These are phyloP conservation scores for Russula virescens DNA, from an alignment of 768 basidiomycete genomes.

Conservation along the genomic window DNA sequence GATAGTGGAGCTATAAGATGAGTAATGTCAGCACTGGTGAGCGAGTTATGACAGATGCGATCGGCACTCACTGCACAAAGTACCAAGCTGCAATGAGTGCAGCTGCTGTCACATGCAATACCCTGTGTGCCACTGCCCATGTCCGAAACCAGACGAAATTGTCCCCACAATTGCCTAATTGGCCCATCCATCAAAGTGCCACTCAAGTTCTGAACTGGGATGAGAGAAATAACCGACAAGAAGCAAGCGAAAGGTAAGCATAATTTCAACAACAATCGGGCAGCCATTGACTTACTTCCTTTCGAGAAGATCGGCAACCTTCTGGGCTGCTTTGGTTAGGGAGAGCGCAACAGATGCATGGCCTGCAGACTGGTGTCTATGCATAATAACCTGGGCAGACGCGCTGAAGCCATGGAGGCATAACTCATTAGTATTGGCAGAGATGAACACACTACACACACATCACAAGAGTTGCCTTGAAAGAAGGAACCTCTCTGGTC, in stretches of 20 bases:
- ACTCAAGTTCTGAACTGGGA: constrained; percentile 40
- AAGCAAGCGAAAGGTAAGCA: constrained; percentile 70
- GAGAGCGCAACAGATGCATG: constrained; percentile 89
- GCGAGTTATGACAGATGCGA: neutral
- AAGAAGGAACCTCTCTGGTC: constrained; percentile 70
- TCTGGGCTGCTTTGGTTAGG: constrained; percentile 75
- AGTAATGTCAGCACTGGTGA: constrained; percentile 1
- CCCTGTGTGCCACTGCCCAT: constrained; percentile 72
- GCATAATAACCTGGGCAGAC: constrained; percentile 80
- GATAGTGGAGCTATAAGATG: constrained; percentile 25
- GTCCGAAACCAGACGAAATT: constrained; percentile 58
- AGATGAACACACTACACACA: constrained; percentile 49
- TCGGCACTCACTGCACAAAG: constrained; percentile 43
- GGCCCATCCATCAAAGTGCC: constrained; percentile 57
- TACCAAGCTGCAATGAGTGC: too few relatives aligned
- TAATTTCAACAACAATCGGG: constrained; percentile 80
- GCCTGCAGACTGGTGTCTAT: constrained; percentile 79
- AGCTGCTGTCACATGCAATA: constrained; percentile 69
- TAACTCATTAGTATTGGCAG: constrained; percentile 18
- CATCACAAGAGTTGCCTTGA: constrained; percentile 71
- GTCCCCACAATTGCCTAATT: constrained; percentile 66
- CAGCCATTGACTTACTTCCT: constrained; percentile 87
- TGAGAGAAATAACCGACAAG: constrained; percentile 56
- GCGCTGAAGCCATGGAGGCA: constrained; percentile 55
- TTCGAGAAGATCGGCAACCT: constrained; percentile 80